phyloP scores from a whole-genome alignment of 1,139 yeast genomes.

The Taphrina betulina region DNA sequence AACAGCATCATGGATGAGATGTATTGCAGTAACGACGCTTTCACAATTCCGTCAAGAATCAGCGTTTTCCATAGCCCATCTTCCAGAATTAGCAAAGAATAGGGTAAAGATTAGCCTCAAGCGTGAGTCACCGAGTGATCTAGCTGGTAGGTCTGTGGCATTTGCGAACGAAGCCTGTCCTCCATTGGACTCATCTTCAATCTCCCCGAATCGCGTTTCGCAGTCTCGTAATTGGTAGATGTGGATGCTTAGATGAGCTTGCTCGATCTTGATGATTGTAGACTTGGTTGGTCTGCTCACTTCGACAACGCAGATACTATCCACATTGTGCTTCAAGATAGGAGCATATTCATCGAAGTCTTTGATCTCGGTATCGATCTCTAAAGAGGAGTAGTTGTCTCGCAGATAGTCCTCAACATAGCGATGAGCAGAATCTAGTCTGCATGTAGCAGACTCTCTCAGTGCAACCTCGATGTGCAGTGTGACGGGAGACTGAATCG shows the following conservation, averaged over 20 bases:
- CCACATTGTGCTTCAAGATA: slow-evolving; percentile 28
- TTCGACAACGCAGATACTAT: slow-evolving; percentile 36
- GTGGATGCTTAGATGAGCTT: slow-evolving; percentile 35
- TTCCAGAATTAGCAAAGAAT: slow-evolving; percentile 6
- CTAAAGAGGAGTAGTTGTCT: slow-evolving; percentile 37
- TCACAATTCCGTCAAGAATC: slow-evolving; percentile 37
- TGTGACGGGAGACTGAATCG: background rate
- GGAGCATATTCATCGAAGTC: slow-evolving; percentile 32
- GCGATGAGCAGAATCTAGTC: slow-evolving; percentile 26
- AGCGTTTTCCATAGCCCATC: slow-evolving; percentile 32
- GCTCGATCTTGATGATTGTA: slow-evolving; percentile 33
- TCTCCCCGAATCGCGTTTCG: background rate
- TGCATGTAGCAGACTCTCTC: slow-evolving; percentile 4
- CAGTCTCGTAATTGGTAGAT: slow-evolving; percentile 34
- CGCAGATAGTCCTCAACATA: slow-evolving; percentile 33
- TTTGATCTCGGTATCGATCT: slow-evolving; percentile 29
- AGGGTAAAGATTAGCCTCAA: slow-evolving; percentile 23
- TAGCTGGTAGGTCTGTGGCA: slow-evolving; percentile 34
- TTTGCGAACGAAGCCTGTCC: slow-evolving; percentile 34
- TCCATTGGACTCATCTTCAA: slow-evolving; percentile 33
- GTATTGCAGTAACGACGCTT: slow-evolving; percentile 36
- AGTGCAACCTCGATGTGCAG: slow-evolving; percentile 34
- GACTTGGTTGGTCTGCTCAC: slow-evolving; percentile 33
- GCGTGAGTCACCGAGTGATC: slow-evolving; percentile 33
- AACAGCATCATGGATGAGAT: slow-evolving; percentile 38